Base-by-base conservation (phyloP, 768 basidiomycete genomes). In the Lepiota brunneoincarnata region DNA sequence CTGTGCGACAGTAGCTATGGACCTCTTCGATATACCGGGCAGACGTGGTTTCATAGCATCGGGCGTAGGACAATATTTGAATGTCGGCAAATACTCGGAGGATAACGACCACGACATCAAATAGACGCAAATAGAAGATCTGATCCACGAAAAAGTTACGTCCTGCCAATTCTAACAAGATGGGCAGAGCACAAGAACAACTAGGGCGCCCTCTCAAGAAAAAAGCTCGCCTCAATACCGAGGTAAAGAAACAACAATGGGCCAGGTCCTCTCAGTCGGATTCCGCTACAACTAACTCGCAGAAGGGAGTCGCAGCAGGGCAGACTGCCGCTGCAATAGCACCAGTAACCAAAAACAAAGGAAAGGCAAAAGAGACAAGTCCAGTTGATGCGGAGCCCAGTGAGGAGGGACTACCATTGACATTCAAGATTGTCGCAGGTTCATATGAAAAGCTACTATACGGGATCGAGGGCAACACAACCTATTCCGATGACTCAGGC, bases 401-500 rank as follows among this genome's bases (percentile, higher is more conserved):
- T 47, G 58, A 51, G 7, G 58, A 60, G 11, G 54, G 59, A 56
- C 71, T 81, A 10, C 82, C 87, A 0, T 67, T 72, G 0, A 81
- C 84, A 2, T 98, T 97, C 78, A 87, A 91, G 69, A 70, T 98
- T 58, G 75, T 98, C 21, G 91, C 87, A 0, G 97, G 97, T 0
- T 92, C 95, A 15, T 99, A 98, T 69, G 97, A 99, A 75, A 97
- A 95, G 64, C 76, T 98, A 14, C 78, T 99, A 15, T 98, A 97
- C 61, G 95, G 95, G 11, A 75, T 97, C 15, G 80, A 92, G 55
- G 92, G 88, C 34, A 74, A 81, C 0, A 72, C 82, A 41, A 69
- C 72, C 15, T 51, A 67, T 31, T 67, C 67, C 45, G 60, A 70
- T 5, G 64, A 69, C 36, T 61, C 62, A 2, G 64, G 67, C 15